Conservation (phyloP, 805 yeast genomes). For the Tanozyma kutaoensis region DNA sequence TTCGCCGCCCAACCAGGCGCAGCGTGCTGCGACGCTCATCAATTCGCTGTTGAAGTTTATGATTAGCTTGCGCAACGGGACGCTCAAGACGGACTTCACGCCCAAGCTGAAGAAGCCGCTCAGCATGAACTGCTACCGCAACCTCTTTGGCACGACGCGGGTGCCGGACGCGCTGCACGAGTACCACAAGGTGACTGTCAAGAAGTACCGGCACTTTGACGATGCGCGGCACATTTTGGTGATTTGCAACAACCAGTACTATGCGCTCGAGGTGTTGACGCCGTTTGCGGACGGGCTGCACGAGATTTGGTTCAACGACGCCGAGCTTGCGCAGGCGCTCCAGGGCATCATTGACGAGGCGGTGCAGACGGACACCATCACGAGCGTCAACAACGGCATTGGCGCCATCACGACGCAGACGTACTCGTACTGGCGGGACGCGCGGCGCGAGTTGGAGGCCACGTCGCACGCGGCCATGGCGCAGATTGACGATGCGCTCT, state of each 20-base stretch:
- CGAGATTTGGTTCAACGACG: slow-evolving; percentile 39
- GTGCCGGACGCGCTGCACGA: slow-evolving; percentile 12
- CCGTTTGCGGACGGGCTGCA: slow-evolving; percentile 9
- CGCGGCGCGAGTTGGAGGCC: slow-evolving; percentile 25
- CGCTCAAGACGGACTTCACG: slow-evolving; percentile 44
- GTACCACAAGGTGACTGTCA: slow-evolving; percentile 25
- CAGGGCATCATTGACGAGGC: slow-evolving; percentile 30
- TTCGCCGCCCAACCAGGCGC: slow-evolving; percentile 48
- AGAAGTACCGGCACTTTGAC: slow-evolving; percentile 13
- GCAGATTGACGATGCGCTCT: slow-evolving; percentile 34
- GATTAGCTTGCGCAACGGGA: slow-evolving; percentile 39
- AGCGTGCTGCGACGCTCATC: slow-evolving; percentile 53
- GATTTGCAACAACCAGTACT: slow-evolving; percentile 37
- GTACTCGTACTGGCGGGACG: slow-evolving; percentile 33
- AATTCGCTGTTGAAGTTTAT: slow-evolving; percentile 58
- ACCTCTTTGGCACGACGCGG: slow-evolving; percentile 60
- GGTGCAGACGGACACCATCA: slow-evolving; percentile 16
- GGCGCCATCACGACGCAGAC: slow-evolving; percentile 45
- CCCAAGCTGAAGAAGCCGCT: slow-evolving; percentile 37
- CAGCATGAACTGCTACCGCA: slow-evolving; percentile 56
- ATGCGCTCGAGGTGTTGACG: slow-evolving; percentile 34
- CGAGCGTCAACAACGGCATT: slow-evolving; percentile 30
- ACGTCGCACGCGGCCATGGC: slow-evolving; percentile 23
- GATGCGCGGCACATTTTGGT: slow-evolving; percentile 38
- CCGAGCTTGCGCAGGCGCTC: slow-evolving; percentile 32